These are phyloP conservation scores for Macrolepiota albuminosa DNA, from an alignment of 768 basidiomycete genomes.

Conservation along the genomic window DNA sequence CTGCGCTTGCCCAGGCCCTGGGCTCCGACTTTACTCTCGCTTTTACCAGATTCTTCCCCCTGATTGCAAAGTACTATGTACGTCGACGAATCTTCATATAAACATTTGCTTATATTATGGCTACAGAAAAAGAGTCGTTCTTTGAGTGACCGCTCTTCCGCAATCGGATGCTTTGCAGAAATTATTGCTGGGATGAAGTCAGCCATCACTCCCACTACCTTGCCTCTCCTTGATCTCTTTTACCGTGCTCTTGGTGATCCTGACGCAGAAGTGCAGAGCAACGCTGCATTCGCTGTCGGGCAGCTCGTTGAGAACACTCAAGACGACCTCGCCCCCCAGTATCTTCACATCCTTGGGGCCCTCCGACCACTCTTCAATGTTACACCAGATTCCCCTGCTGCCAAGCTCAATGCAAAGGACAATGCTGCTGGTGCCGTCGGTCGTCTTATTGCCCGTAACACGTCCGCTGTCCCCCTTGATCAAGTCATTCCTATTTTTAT, in stretches of 20 bases:
- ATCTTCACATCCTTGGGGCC: constrained; percentile 67
- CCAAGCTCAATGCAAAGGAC: constrained; percentile 83
- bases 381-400: constrained; percentile 52
- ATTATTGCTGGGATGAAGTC: constrained; percentile 90
- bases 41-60: constrained; percentile 83
- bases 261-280: constrained; percentile 93
- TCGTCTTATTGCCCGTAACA: constrained; percentile 80
- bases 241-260: constrained; percentile 75
- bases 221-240: constrained; percentile 78
- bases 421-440: constrained; percentile 95
- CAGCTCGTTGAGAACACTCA: constrained; percentile 86
- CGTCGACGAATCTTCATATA: constrained; percentile 24
- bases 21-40: constrained; percentile 79
- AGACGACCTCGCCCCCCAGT: constrained; percentile 78
- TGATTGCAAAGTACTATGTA: constrained; percentile 91
- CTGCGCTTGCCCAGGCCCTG: constrained; percentile 80
- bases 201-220: constrained; percentile 80
- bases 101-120: not conserved
- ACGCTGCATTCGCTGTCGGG: constrained; percentile 92
- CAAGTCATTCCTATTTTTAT: constrained; percentile 87
- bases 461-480: constrained; percentile 76
- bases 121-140: constrained; percentile 79
- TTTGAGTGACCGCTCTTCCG: constrained; percentile 85
- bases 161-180: constrained; percentile 92
- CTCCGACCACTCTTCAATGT: constrained; percentile 81